phyloP scores from a whole-genome alignment of 306 rosid species.

The Quercus engelmannii region DNA sequence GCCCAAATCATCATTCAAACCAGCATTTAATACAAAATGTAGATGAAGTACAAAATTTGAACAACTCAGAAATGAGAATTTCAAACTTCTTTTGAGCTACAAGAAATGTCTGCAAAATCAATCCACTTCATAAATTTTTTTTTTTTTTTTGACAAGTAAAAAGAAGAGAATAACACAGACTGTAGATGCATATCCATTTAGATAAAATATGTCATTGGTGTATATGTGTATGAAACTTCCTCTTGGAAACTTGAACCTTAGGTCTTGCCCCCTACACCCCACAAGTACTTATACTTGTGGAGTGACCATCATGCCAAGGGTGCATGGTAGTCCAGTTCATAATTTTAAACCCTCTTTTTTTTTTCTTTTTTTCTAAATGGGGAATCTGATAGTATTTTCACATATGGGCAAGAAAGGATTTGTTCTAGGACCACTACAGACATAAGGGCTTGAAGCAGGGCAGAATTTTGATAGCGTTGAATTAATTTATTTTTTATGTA shows the following conservation, averaged over 20 bases:
- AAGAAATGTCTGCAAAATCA: not conserved
- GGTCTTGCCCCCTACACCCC: rapidly evolving
- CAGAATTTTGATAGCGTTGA: not conserved
- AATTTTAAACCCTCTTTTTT: too few relatives aligned
- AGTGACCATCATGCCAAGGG: too few relatives aligned
- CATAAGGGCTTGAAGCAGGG: not conserved
- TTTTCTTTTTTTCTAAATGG: not conserved
- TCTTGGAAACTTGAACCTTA: rapidly evolving
- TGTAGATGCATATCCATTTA: too few relatives aligned
- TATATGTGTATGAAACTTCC: too few relatives aligned
- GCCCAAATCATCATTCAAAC: not conserved
- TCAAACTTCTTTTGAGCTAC: not conserved
- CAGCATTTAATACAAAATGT: not conserved
- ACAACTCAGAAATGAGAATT: not conserved
- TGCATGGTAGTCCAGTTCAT: too few relatives aligned
- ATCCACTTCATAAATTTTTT: too few relatives aligned
- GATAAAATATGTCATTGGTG: too few relatives aligned
- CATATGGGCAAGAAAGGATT: not conserved
- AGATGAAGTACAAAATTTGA: not conserved
- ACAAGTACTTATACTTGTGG: too few relatives aligned
- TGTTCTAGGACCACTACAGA: not conserved
- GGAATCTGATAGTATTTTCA: not conserved
- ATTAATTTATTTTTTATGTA: too few relatives aligned
- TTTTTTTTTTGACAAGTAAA: too few relatives aligned
- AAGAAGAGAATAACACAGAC: too few relatives aligned